phyloP scores from a whole-genome alignment of 192 early-diverging fungal species.

The Globomyces pollinis-pini region DNA sequence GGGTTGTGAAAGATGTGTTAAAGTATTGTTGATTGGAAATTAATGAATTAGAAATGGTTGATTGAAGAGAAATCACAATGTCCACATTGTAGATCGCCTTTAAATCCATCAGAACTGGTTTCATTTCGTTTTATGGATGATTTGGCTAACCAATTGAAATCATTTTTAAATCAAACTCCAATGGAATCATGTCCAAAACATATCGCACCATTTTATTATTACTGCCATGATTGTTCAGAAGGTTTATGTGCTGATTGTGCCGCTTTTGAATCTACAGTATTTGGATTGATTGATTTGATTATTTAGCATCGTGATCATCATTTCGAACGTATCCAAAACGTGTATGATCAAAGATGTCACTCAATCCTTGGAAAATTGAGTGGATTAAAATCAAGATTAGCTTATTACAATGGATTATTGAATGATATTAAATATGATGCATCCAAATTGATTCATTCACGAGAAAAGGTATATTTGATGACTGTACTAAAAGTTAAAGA shows the following conservation, averaged over 20 bases:
- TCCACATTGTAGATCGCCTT: slow-evolving; percentile 36
- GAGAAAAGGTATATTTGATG: not conserved
- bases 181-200: slow-evolving; percentile 16
- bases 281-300: not conserved
- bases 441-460: not conserved
- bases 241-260: slow-evolving; percentile 41
- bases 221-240: slow-evolving; percentile 30
- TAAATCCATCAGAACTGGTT: slow-evolving; percentile 25
- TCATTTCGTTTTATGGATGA: slow-evolving; percentile 42
- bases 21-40: slow-evolving; percentile 13
- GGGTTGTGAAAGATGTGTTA: slow-evolving; percentile 36
- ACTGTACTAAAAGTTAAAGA: not conserved
- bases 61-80: slow-evolving; percentile 21
- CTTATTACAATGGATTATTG: not conserved
- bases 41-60: slow-evolving; percentile 45
- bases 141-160: slow-evolving; percentile 17
- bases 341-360: slow-evolving; percentile 10
- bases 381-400: not conserved
- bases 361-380: not conserved
- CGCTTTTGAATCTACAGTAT: slow-evolving; percentile 29
- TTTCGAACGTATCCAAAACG: slow-evolving; percentile 23
- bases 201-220: slow-evolving; percentile 31
- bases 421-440: not conserved
- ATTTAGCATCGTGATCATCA: not conserved
- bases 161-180: not conserved